Evolutionary conservation across 2,329 filamentous ascomycete species (phyloP).

Genomic region (Fusarium albosuccineum): DNA sequence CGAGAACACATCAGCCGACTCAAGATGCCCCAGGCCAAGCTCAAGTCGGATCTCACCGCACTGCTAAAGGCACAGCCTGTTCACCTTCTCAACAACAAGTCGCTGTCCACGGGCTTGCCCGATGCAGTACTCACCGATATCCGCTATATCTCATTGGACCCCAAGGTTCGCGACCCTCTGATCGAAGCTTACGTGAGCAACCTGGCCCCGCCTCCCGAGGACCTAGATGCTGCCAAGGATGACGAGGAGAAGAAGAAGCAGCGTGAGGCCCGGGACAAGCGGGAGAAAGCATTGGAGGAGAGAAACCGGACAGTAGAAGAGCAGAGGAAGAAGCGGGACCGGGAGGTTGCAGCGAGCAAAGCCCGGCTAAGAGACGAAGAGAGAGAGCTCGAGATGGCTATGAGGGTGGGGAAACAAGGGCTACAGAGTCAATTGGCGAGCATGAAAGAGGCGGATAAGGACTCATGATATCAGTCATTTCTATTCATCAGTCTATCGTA

Average conservation of each 20-base stretch:
- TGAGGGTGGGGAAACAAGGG: constrained; percentile 76
- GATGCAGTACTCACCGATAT: constrained; percentile 73
- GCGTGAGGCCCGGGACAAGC: constrained; percentile 64
- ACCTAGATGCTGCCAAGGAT: constrained; percentile 56
- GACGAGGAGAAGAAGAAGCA: constrained; percentile 65
- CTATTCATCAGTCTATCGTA: constrained; percentile 27
- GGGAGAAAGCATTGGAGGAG: constrained; percentile 77
- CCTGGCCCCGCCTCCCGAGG: constrained; percentile 69
- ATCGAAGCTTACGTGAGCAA: constrained; percentile 76
- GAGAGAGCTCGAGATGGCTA: constrained; percentile 75
- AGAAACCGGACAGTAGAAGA: constrained; percentile 73
- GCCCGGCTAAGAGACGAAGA: constrained; percentile 75
- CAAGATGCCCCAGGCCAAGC: constrained; percentile 73
- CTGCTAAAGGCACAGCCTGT: constrained; percentile 74
- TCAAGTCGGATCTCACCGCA: constrained; percentile 76
- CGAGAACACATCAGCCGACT: constrained; percentile 78
- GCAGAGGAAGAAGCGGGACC: constrained; percentile 71
- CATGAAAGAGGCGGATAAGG: constrained; percentile 44
- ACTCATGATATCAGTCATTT: constrained; percentile 27
- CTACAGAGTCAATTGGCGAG: constrained; percentile 70
- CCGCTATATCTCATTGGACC: constrained; percentile 76
- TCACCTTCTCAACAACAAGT: constrained; percentile 70
- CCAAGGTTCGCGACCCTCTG: constrained; percentile 71
- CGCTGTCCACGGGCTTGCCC: constrained; percentile 70
- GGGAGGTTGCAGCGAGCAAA: constrained; percentile 71